Evolutionary conservation across 495 filamentous ascomycete species (phyloP).

Genomic region (Penicillium cinerascens): DNA sequence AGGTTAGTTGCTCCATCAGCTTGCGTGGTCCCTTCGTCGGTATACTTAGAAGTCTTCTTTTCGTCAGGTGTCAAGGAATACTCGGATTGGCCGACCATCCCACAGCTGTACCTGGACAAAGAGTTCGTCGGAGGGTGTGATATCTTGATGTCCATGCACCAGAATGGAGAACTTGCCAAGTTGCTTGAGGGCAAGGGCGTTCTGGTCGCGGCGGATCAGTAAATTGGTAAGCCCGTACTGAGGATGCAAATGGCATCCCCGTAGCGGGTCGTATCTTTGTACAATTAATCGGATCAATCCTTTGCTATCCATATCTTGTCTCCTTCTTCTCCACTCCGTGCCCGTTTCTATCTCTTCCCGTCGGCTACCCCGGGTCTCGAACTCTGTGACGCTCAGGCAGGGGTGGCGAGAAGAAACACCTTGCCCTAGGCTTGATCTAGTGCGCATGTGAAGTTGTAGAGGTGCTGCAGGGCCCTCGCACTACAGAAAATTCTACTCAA

Average conservation of each 20-base stretch:
- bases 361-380: background rate
- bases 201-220: conserved; percentile 55
- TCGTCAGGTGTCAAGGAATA: conserved; percentile 90
- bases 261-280: conserved; percentile 12
- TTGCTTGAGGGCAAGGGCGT: conserved; percentile 87
- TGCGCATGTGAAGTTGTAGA: background rate
- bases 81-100: conserved; percentile 98
- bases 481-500: background rate
- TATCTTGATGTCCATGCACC: conserved; percentile 95
- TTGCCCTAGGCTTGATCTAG: background rate
- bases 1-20: conserved; percentile 53
- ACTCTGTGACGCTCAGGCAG: background rate
- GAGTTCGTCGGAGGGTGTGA: conserved; percentile 97
- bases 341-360: too few relatives aligned
- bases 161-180: conserved; percentile 90
- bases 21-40: background rate
- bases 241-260: background rate
- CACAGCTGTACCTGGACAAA: conserved; percentile 90
- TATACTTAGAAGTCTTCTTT: background rate
- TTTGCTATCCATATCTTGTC: conserved; percentile 13
- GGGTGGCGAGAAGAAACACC: background rate
- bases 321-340: background rate
- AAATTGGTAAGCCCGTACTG: conserved; percentile 5
- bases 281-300: conserved; percentile 13
- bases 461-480: background rate